Base-by-base conservation (phyloP, 2,329 filamentous ascomycete species). In the Penicillium nordicum region DNA sequence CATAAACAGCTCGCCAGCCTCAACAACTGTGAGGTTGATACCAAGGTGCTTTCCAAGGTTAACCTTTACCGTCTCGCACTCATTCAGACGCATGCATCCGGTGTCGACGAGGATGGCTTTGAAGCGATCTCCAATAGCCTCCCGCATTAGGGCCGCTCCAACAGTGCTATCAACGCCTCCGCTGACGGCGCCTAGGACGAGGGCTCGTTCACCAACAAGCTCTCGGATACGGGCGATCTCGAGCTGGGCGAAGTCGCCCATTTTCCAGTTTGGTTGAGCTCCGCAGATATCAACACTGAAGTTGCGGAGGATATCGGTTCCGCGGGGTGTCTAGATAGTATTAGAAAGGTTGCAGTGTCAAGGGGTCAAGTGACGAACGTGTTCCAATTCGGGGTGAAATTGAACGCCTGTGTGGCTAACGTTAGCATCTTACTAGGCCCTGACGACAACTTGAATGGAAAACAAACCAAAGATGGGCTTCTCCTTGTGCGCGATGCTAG, bases 11-110 rank as follows among this genome's bases (percentile, higher is more conserved):
- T 95, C 81, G 10, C 83, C 82, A 0, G 85, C 92, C 70, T 97
- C 89, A 2, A 95, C 85, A 29, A 97, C 88, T 0, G 90, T 96
- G 3, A 97, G 80, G 74, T 96, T 94, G 74, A 97, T 95, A 1
- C 90, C 90, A 0, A 97, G 83, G 63, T 94, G 87, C 68, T 92
- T 74, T 1, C 82, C 81, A 2, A 97, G 83, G 0, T 86, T 92
- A 74, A 91, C 80, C 74, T 96, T 87, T 50, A 97, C 94, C 67
- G 88, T 80, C 63, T 87, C 78, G 63, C 88, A 92, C 74, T 97
- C 94, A 69, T 96, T 87, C 30, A 94, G 80, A 38, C 94, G 86
- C 82, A 99, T 87, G 50, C 91, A 80, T 60, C 90, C 92, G 63
- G 89, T 96, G 76, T 97, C 88, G 8, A 97, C 86, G 21, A 96